Conservation (phyloP, 148 eudicot species). For the Fagopyrum tataricum region DNA sequence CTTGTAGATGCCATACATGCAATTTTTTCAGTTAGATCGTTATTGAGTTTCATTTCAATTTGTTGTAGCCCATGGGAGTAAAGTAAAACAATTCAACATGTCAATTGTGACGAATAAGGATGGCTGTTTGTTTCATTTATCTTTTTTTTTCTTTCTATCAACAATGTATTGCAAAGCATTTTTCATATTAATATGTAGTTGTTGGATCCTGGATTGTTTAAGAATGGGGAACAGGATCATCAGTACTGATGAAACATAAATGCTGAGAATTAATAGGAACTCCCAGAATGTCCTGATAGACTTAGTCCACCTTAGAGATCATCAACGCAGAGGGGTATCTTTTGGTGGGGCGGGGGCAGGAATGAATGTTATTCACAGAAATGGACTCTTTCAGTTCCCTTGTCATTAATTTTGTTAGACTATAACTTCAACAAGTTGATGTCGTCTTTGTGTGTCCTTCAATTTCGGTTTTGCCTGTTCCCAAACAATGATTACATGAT, state of each 20-base stretch:
- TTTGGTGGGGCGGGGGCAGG: conserved; percentile 2
- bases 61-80: neutral
- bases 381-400: neutral
- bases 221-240: no score
- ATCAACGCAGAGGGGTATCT: neutral
- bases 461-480: conserved; percentile 37
- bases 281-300: no score
- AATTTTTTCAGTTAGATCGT: neutral
- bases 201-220: no score
- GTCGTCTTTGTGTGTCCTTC: conserved; percentile 26
- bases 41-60: neutral
- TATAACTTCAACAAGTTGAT: conserved; percentile 10
- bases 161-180: no score
- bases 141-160: no score
- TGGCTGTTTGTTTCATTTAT: no score
- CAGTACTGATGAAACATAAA: no score
- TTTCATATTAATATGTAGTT: no score
- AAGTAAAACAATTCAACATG: no score
- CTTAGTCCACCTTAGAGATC: no score
- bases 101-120: no score
- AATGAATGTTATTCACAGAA: neutral
- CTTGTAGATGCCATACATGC: neutral
- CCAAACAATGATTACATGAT: conserved; percentile 31
- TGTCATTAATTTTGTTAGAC: neutral
- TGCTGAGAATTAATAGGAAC: no score